Conservation (phyloP, 805 yeast genomes). For the Candida ascalaphidarum region DNA sequence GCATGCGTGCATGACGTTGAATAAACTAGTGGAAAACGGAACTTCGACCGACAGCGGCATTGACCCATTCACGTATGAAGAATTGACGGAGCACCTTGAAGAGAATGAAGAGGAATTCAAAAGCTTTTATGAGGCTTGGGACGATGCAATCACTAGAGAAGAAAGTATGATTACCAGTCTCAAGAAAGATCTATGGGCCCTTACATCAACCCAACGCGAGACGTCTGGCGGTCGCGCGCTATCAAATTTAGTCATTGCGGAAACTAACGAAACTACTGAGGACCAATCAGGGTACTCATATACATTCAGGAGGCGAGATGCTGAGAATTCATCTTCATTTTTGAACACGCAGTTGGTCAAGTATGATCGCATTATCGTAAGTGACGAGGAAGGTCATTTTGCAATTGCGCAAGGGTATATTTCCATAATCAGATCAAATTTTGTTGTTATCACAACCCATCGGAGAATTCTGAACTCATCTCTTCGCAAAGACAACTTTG, state of each 20-base stretch:
- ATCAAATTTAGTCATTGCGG: conserved; percentile 38
- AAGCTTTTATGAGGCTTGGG: conserved; percentile 67
- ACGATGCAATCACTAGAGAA: conserved; percentile 62
- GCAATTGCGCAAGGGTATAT: conserved; percentile 62
- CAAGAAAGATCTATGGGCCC: conserved; percentile 63
- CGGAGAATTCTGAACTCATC: conserved; percentile 42
- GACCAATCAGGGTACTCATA: conserved; percentile 31
- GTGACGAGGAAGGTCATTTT: conserved; percentile 76
- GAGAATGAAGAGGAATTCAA: conserved; percentile 29
- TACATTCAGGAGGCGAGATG: conserved; percentile 34
- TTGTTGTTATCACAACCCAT: conserved; percentile 42
- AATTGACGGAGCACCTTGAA: conserved; percentile 41
- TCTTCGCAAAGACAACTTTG: conserved; percentile 33
- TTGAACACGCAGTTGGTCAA: conserved; percentile 40
- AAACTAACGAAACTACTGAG: conserved; percentile 10
- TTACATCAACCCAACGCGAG: conserved; percentile 54
- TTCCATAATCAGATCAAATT: conserved; percentile 29
- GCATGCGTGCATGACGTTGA: conserved; percentile 56
- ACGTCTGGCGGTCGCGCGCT: conserved; percentile 48
- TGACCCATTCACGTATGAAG: conserved; percentile 36
- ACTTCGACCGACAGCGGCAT: conserved; percentile 46
- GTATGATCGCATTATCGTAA: conserved; percentile 61
- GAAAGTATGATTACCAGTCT: conserved; percentile 46
- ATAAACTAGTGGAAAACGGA: conserved; percentile 54
- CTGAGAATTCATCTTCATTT: conserved; percentile 8